Conservation (phyloP, 192 early-diverging fungal species). For the Coemansia sp. region DNA sequence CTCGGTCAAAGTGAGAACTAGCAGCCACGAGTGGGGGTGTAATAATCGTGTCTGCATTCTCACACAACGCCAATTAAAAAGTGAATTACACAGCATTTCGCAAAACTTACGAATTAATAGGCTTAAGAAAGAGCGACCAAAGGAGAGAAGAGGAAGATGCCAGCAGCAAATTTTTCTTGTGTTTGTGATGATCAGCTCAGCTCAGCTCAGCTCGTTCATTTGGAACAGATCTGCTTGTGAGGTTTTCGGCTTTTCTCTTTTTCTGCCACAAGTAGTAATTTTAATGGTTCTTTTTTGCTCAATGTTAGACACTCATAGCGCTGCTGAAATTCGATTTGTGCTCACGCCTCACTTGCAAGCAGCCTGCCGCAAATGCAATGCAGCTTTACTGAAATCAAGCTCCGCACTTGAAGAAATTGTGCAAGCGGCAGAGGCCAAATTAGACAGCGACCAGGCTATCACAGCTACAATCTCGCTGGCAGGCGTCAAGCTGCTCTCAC, state of each 20-base stretch:
- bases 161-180: not conserved
- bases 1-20: constrained; percentile 6
- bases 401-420: not conserved
- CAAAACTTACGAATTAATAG: not conserved
- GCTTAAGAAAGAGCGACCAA: not conserved
- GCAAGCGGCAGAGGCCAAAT: not conserved
- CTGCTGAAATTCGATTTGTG: not conserved
- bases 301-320: not conserved
- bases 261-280: not conserved
- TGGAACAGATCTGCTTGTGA: not conserved
- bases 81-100: constrained; percentile 3
- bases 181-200: not conserved
- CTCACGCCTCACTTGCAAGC: constrained; percentile 22
- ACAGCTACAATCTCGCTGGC: constrained; percentile 14
- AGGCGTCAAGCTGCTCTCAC: constrained; percentile 23
- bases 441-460: not conserved
- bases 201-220: not conserved
- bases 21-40: constrained; percentile 18
- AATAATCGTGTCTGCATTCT: constrained; percentile 19
- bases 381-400: constrained; percentile 3
- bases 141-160: not conserved
- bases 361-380: constrained; percentile 16
- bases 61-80: constrained; percentile 10
- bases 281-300: not conserved
- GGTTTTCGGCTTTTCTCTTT: not conserved